phyloP scores from a whole-genome alignment of 768 basidiomycete genomes.

The Trichaptum fuscoviolaceum region DNA sequence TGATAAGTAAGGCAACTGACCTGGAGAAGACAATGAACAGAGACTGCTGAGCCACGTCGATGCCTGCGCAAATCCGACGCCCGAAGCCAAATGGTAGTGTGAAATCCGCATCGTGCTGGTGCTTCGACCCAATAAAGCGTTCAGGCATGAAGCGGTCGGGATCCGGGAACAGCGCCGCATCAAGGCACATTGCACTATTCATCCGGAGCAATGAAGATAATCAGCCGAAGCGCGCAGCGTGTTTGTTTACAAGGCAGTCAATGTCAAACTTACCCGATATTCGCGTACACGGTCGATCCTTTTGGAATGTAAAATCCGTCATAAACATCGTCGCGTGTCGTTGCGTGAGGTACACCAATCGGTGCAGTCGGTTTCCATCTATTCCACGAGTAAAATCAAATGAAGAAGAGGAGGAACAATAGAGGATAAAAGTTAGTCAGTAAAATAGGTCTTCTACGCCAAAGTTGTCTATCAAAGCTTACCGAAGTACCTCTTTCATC shows the following conservation, averaged over 20 bases:
- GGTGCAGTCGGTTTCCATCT: not conserved
- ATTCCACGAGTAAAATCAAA: not conserved
- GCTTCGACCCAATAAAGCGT: conserved; percentile 15
- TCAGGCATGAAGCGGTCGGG: conserved; percentile 13
- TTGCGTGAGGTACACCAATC: not conserved
- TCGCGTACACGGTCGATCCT: conserved; percentile 2
- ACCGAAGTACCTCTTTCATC: conserved; percentile 16
- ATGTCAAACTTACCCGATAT: not conserved
- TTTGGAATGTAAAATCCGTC: conserved; percentile 3
- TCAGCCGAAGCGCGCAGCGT: not conserved
- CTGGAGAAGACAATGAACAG: conserved; percentile 12
- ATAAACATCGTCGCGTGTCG: conserved; percentile 7
- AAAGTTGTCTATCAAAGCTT: not conserved
- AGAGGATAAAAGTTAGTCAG: not conserved
- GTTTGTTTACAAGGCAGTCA: not conserved
- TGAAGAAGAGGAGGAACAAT: not conserved
- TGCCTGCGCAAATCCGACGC: conserved; percentile 16
- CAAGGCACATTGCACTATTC: conserved; percentile 5
- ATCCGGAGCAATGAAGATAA: not conserved
- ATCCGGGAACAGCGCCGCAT: conserved; percentile 4
- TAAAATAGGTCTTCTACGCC: not conserved
- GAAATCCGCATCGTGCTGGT: conserved; percentile 13
- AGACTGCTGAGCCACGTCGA: conserved; percentile 14
- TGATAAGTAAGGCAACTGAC: conserved; percentile 3
- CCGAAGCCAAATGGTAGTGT: conserved; percentile 18